These are phyloP conservation scores for Ustulina deusta DNA, from an alignment of 2,329 filamentous ascomycete genomes.

Conservation along the genomic window DNA sequence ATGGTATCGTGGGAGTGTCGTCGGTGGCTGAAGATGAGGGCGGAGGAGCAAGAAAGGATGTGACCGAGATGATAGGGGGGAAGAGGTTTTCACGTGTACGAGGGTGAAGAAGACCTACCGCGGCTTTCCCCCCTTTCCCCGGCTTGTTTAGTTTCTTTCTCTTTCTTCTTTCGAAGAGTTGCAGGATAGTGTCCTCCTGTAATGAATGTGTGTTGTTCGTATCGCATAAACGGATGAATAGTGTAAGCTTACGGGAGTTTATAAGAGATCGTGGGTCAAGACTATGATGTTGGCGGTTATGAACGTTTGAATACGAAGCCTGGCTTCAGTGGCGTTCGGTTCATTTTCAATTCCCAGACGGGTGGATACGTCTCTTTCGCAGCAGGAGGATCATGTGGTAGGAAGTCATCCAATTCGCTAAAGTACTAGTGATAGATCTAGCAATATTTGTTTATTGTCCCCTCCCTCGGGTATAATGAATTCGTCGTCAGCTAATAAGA, in stretches of 20 bases:
- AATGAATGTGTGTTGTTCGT: background rate
- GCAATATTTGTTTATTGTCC: slow-evolving; percentile 4
- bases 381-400: background rate
- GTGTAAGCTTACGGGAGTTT: background rate
- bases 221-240: background rate
- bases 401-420: slow-evolving; percentile 12
- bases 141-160: background rate
- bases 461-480: background rate
- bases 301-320: background rate
- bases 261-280: too few relatives aligned
- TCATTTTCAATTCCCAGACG: background rate
- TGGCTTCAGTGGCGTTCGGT: background rate
- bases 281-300: too few relatives aligned
- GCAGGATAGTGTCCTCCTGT: background rate
- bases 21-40: too few relatives aligned
- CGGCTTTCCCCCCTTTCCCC: background rate
- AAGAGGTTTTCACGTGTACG: background rate
- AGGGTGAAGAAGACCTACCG: background rate
- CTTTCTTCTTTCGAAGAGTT: background rate
- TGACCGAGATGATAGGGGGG: too few relatives aligned
- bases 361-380: background rate
- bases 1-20: too few relatives aligned
- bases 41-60: too few relatives aligned
- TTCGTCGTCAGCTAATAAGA: slow-evolving; percentile 4
- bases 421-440: slow-evolving; percentile 6